These are phyloP conservation scores for Yarrowia keelungensis DNA, from an alignment of 805 yeast genomes.

Conservation along the genomic window DNA sequence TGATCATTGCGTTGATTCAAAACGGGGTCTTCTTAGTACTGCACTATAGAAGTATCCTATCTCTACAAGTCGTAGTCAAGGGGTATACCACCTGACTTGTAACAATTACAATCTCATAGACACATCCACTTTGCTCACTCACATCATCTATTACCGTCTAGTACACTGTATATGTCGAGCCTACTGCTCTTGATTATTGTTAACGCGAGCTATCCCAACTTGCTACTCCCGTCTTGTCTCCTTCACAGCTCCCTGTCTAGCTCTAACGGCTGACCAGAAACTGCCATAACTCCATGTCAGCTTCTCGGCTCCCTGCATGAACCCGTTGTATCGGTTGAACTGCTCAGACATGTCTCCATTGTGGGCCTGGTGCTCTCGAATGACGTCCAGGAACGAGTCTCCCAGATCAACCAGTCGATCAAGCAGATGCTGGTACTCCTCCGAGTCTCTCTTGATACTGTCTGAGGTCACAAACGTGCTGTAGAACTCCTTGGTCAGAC, in stretches of 20 bases:
- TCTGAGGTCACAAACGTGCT: conserved; percentile 47
- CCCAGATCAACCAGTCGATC: conserved; percentile 50
- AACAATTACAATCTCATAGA: too few species aligned
- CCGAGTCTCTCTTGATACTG: conserved; percentile 17
- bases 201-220: too few species aligned
- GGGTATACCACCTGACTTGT: too few species aligned
- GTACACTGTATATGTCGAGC: too few species aligned
- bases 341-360: conserved; percentile 88
- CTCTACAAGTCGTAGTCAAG: too few species aligned
- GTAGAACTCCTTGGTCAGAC: conserved; percentile 40
- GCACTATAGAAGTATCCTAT: too few species aligned
- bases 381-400: conserved; percentile 58
- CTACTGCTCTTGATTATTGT: too few species aligned
- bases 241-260: conserved; percentile 2
- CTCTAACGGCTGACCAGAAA: conserved; percentile 64
- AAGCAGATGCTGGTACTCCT: conserved; percentile 41
- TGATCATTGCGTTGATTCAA: too few species aligned
- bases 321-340: conserved; percentile 80
- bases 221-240: background rate
- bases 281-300: conserved; percentile 93
- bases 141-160: too few species aligned
- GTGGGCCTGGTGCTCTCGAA: conserved; percentile 58
- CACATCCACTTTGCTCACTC: too few species aligned
- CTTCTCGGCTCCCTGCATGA: conserved; percentile 83
- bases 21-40: too few species aligned